phyloP scores from a whole-genome alignment of 495 filamentous ascomycete genomes.

The Neurospora tetraspora region DNA sequence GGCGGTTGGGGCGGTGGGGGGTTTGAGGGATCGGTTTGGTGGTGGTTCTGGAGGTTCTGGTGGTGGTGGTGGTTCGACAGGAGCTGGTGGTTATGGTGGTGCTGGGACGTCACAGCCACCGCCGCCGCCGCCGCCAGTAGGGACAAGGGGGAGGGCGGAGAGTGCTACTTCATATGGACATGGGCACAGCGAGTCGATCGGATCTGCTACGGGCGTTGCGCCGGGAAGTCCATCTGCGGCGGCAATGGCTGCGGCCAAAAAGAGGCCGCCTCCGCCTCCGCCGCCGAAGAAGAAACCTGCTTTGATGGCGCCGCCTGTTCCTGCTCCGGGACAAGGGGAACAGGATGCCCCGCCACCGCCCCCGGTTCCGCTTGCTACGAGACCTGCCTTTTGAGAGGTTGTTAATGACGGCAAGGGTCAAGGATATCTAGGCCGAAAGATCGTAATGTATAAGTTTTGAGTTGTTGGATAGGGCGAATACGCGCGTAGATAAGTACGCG shows the following conservation, averaged over 20 bases:
- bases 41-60: neutral
- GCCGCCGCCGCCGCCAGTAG: neutral
- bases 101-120: neutral
- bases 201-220: neutral
- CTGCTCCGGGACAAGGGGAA: neutral
- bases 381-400: slow-evolving; percentile 24
- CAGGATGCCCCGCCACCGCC: slow-evolving; percentile 28
- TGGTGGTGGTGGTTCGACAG: neutral
- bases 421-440: neutral
- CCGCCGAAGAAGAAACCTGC: slow-evolving; percentile 37
- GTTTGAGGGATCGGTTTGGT: slow-evolving; percentile 11
- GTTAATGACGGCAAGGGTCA: neutral
- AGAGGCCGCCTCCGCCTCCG: slow-evolving; percentile 61
- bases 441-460: neutral
- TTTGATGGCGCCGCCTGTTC: neutral
- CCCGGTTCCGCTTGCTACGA: slow-evolving; percentile 38
- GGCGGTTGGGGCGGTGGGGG: neutral
- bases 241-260: slow-evolving; percentile 31
- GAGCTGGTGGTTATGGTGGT: neutral
- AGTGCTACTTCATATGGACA: neutral
- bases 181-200: neutral
- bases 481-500: neutral
- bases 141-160: neutral
- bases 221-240: slow-evolving; percentile 2
- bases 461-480: neutral